phyloP scores from a whole-genome alignment of 805 yeast genomes.

The Kazachstania bromeliacearum region DNA sequence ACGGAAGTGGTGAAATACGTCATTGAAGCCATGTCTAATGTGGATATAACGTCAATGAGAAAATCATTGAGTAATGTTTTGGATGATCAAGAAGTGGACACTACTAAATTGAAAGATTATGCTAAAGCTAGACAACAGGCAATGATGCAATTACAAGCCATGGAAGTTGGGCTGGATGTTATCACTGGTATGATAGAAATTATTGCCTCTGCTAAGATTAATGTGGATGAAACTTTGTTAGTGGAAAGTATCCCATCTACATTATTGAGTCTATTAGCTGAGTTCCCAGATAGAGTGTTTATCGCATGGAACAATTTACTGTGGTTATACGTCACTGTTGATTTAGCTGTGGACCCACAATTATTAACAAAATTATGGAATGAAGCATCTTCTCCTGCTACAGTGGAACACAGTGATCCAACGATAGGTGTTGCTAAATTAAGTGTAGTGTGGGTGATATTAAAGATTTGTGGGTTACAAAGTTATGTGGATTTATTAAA shows the following conservation, averaged over 20 bases:
- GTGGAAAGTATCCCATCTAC: conserved; percentile 25
- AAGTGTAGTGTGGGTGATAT: conserved; percentile 39
- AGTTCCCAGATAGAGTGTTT: conserved; percentile 46
- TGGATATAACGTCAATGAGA: conserved; percentile 29
- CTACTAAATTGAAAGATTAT: conserved; percentile 28
- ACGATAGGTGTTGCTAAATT: conserved; percentile 30
- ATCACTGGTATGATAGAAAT: conserved; percentile 66
- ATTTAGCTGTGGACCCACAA: conserved; percentile 14
- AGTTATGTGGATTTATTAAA: conserved; percentile 12
- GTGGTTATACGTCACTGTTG: conserved; percentile 35
- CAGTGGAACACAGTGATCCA: conserved; percentile 5
- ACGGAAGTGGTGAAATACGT: conserved; percentile 19
- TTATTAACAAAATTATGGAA: conserved; percentile 13
- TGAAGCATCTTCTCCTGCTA: conserved; percentile 5
- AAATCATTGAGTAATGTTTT: conserved; percentile 8
- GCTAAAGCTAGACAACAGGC: conserved; percentile 37
- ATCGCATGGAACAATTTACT: conserved; percentile 62
- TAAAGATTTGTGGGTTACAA: conserved; percentile 18
- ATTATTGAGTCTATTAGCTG: conserved; percentile 37
- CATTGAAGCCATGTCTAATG: conserved; percentile 21
- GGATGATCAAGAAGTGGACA: conserved; percentile 8
- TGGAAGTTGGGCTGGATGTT: conserved; percentile 67
- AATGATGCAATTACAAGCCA: conserved; percentile 45
- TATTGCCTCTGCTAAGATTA: conserved; percentile 24
- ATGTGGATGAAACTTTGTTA: conserved; percentile 7